A percentile compares a stretch with the other conserved stretches of the same genome.
phyloP scores from a whole-genome alignment of 495 filamentous ascomycete species.

The Bacidia rubella region DNA sequence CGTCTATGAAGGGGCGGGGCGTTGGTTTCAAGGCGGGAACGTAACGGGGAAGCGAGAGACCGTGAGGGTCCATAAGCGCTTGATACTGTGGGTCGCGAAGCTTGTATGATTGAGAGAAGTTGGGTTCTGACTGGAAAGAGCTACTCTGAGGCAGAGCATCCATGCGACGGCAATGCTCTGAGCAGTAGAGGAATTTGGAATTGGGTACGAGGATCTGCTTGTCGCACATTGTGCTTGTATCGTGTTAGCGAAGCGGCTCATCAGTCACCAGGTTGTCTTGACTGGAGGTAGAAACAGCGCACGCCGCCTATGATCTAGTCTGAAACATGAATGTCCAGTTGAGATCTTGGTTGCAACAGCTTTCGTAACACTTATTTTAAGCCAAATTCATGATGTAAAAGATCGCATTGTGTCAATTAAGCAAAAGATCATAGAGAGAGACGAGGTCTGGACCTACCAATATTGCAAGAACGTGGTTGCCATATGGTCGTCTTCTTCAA shows the following conservation, averaged over 20 bases:
- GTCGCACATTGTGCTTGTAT: constrained; percentile 44
- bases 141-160: constrained; percentile 41
- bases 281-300: not conserved
- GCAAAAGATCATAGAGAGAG: no score
- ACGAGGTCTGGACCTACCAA: constrained; percentile 34
- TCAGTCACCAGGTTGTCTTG: no score
- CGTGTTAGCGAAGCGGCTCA: not conserved
- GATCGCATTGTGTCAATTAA: no score
- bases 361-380: no score
- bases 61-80: constrained; percentile 20
- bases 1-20: constrained; percentile 14
- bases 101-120: constrained; percentile 17
- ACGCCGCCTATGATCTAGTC: not conserved
- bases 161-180: constrained; percentile 27
- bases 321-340: not conserved
- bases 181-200: constrained; percentile 45
- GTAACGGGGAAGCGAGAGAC: constrained; percentile 23
- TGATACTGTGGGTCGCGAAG: constrained; percentile 18
- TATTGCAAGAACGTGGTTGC: constrained; percentile 51
- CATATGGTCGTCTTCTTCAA: constrained; percentile 41
- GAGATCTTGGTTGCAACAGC: not conserved
- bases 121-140: constrained; percentile 25
- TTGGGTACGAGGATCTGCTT: constrained; percentile 54
- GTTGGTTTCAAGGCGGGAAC: constrained; percentile 26
- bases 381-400: no score